Evolutionary conservation across 2,329 filamentous ascomycete species (phyloP).

Genomic region (Xylariales sp.): DNA sequence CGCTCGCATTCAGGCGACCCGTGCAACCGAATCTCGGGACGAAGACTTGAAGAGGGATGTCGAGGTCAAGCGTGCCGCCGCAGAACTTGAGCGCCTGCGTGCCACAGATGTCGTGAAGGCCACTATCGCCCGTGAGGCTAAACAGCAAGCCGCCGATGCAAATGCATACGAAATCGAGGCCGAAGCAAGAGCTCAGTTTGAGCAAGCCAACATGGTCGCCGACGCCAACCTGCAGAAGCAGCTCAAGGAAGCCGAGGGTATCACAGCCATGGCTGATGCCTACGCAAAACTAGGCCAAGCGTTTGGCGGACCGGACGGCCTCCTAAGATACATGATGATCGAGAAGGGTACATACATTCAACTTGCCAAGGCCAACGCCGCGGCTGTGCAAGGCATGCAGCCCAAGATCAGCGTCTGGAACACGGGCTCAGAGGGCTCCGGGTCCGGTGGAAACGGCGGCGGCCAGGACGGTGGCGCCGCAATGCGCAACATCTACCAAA

Average conservation of each 20-base stretch:
- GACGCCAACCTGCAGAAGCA: conserved; percentile 68
- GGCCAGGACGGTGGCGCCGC: conserved; percentile 68
- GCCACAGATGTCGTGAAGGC: conserved; percentile 84
- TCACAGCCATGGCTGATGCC: conserved; percentile 82
- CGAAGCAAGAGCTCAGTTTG: conserved; percentile 67
- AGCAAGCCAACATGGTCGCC: conserved; percentile 59
- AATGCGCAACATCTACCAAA: conserved; percentile 86
- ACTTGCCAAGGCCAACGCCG: conserved; percentile 81
- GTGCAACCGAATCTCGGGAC: conserved; percentile 79
- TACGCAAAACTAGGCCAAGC: conserved; percentile 78
- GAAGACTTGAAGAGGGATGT: conserved; percentile 84
- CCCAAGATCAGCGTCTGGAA: conserved; percentile 95
- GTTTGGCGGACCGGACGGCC: conserved; percentile 80
- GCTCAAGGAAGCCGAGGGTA: conserved; percentile 80
- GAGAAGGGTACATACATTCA: conserved; percentile 82
- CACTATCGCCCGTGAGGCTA: conserved; percentile 73
- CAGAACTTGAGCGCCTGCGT: conserved; percentile 82
- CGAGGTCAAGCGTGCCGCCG: conserved; percentile 79
- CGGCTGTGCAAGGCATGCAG: conserved; percentile 79
- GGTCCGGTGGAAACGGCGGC: conserved; percentile 53
- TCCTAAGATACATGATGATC: conserved; percentile 90
- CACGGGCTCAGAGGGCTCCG: conserved; percentile 68
- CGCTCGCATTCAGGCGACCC: conserved; percentile 77
- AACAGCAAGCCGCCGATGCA: conserved; percentile 75
- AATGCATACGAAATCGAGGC: conserved; percentile 73